These are phyloP conservation scores for Candida quercuum DNA, from an alignment of 805 yeast genomes.

Conservation along the genomic window DNA sequence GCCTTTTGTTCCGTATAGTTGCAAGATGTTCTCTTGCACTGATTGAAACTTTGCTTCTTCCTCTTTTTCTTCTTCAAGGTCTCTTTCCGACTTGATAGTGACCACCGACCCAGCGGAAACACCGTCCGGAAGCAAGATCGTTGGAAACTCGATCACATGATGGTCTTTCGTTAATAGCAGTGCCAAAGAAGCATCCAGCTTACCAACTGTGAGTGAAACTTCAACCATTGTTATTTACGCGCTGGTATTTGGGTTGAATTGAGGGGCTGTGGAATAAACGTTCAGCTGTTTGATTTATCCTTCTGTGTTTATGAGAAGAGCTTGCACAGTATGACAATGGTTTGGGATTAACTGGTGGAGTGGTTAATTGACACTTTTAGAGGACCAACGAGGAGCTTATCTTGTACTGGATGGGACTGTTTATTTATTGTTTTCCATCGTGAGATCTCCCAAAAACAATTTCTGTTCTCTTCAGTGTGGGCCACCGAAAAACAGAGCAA, in stretches of 20 bases:
- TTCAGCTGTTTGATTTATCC: too few relatives aligned
- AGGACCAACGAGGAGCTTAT: too few relatives aligned
- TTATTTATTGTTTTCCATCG: too few relatives aligned
- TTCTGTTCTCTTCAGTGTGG: too few relatives aligned
- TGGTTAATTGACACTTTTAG: too few relatives aligned
- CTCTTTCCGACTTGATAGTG: slow-evolving; percentile 77
- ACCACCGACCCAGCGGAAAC: slow-evolving; percentile 91
- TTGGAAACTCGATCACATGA: slow-evolving; percentile 95
- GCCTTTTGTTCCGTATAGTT: slow-evolving; percentile 63
- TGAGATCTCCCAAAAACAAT: too few relatives aligned
- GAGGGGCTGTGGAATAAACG: neutral
- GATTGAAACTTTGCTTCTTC: slow-evolving; percentile 54
- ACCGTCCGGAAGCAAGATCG: slow-evolving; percentile 83
- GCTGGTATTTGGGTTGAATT: neutral
- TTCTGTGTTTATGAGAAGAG: too few relatives aligned
- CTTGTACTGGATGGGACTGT: too few relatives aligned
- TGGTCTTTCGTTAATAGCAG: slow-evolving; percentile 85
- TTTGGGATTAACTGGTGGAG: too few relatives aligned
- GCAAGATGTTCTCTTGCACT: slow-evolving; percentile 69
- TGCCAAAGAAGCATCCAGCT: slow-evolving; percentile 92
- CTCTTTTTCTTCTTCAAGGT: slow-evolving; percentile 54
- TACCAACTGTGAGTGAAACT: slow-evolving; percentile 91
- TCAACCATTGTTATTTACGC: slow-evolving; percentile 60
- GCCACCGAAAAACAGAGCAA: too few relatives aligned
- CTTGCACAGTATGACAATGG: too few relatives aligned